These are phyloP conservation scores for bread wheat (Triticum aestivum) DNA, from an alignment of 176 grass and related monocot species.

Conservation along the genomic window IWGSC_CS_RefSeq_v2.1 NC_057805.1:101353737-101354236, in stretches of 20 bases:
- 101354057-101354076: slow-evolving; percentile 96
- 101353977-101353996: not conserved
- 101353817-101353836: not conserved
- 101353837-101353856: not conserved
- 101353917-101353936: not conserved
- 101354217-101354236: slow-evolving; percentile 57
- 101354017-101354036: slow-evolving; percentile 78
- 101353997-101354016: slow-evolving; percentile 70
- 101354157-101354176: not conserved
- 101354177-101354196: slow-evolving; percentile 16
- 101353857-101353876: not conserved
- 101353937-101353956: slow-evolving; percentile 19
- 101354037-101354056: slow-evolving; percentile 76
- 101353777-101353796: not conserved
- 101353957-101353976: not conserved
- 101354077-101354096: slow-evolving; percentile 96
- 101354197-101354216: slow-evolving; percentile 22
- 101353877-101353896: not conserved
- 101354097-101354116: slow-evolving; percentile 93
- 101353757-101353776: not conserved
- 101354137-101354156: slow-evolving; percentile 94
- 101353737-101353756: slow-evolving; percentile 9
- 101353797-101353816: not conserved
- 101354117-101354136: slow-evolving; percentile 89
- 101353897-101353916: slow-evolving; percentile 5